Percentiles rank a stretch among this genome's conserved stretches.
phyloP scores from a whole-genome alignment of 352 stramenopile genomes.

The Pythium sukuiense region DNA sequence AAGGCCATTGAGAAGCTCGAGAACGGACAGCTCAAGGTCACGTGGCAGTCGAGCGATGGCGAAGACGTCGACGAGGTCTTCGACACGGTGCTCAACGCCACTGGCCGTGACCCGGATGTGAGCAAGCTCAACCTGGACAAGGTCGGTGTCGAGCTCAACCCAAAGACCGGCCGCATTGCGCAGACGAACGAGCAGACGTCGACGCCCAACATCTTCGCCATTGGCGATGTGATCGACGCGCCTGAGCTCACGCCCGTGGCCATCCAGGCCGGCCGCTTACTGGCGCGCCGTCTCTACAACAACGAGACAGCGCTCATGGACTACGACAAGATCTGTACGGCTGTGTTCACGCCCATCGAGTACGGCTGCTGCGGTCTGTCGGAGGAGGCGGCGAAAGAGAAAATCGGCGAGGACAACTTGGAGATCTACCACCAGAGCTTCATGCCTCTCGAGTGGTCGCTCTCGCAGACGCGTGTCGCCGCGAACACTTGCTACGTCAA shows the following conservation, averaged over 20 bases:
- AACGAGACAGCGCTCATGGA: constrained; percentile 85
- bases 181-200: constrained; percentile 92
- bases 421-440: constrained; percentile 97
- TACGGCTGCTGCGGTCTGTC: constrained; percentile 96
- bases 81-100: constrained; percentile 96
- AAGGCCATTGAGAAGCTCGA: constrained; percentile 91
- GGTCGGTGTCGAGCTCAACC: constrained; percentile 86
- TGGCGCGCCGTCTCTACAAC: constrained; percentile 93
- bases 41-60: constrained; percentile 65
- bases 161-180: constrained; percentile 91
- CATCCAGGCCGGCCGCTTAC: constrained; percentile 92
- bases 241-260: constrained; percentile 98
- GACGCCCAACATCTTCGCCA: constrained; percentile 95
- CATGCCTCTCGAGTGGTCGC: constrained; percentile 94
- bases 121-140: constrained; percentile 87
- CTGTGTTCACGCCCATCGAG: constrained; percentile 98
- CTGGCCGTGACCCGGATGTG: constrained; percentile 93
- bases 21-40: constrained; percentile 77
- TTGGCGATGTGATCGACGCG: constrained; percentile 96
- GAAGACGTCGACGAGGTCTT: constrained; percentile 86
- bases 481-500: constrained; percentile 93
- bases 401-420: constrained; percentile 90
- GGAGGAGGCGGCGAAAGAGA: constrained; percentile 93
- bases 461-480: constrained; percentile 55
- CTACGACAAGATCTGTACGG: constrained; percentile 91